phyloP scores from a whole-genome alignment of 2,329 filamentous ascomycete species.

The Thelonectria discophora region DNA sequence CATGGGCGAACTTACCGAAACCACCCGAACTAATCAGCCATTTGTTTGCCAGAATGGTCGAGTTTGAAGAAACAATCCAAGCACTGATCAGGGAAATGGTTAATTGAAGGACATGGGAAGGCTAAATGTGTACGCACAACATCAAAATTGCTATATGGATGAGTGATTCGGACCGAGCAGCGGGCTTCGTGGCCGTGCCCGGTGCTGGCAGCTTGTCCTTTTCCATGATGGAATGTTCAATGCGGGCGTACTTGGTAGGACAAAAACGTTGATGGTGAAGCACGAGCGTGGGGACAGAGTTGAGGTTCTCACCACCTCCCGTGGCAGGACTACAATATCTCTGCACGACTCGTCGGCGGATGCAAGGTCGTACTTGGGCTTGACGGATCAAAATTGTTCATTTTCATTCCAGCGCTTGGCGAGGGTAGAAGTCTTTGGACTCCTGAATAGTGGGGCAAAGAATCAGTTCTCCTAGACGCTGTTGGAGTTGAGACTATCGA shows the following conservation, averaged over 20 bases:
- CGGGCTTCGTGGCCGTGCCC: background rate
- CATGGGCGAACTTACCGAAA: slow-evolving; percentile 66
- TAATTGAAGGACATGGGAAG: background rate
- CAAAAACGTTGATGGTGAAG: background rate
- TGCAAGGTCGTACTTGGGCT: background rate
- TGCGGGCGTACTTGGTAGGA: background rate
- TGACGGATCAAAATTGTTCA: background rate
- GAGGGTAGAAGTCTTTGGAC: background rate
- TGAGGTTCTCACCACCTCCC: background rate
- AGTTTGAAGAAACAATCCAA: slow-evolving; percentile 85
- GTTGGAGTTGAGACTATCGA: background rate
- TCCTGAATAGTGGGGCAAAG: background rate
- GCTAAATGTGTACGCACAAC: background rate
- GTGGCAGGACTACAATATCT: no score
- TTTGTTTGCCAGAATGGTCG: slow-evolving; percentile 91
- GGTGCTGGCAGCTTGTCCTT: background rate
- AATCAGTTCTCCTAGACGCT: background rate
- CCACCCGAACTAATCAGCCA: slow-evolving; percentile 78
- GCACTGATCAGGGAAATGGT: slow-evolving; percentile 49
- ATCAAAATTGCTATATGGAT: slow-evolving; percentile 30
- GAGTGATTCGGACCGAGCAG: background rate
- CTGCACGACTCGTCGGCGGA: no score
- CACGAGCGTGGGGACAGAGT: background rate
- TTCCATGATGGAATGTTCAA: background rate
- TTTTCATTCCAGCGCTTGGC: background rate